Evolutionary conservation across 306 rosid genomes (phyloP).

Genomic region (Dalbergia cultrata): DNA sequence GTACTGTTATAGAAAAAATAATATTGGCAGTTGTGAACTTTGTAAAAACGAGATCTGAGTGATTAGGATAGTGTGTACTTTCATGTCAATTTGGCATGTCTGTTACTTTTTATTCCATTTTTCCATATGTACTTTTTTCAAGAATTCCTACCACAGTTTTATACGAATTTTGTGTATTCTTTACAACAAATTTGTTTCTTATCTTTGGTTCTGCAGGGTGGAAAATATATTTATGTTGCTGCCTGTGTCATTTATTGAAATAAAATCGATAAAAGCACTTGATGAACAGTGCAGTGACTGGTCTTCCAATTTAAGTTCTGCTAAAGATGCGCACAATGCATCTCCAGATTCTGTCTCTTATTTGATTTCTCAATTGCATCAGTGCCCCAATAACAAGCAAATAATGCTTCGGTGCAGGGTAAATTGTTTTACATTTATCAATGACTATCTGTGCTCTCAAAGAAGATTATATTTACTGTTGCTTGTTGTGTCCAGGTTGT

Average conservation of each 20-base stretch:
- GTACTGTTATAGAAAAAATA: constrained; percentile 17
- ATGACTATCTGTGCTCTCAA: constrained; percentile 23
- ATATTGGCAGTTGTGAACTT: constrained; percentile 16
- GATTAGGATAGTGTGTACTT: constrained; percentile 25
- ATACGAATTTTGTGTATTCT: background rate
- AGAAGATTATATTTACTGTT: constrained; percentile 33
- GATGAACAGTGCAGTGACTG: constrained; percentile 51
- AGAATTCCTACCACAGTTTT: background rate
- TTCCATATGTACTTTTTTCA: constrained; percentile 10
- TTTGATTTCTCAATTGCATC: constrained; percentile 69
- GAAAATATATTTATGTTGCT: constrained; percentile 67
- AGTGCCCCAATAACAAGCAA: constrained; percentile 50
- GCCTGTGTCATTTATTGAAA: constrained; percentile 72
- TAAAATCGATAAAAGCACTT: constrained; percentile 59
- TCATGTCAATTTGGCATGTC: constrained; percentile 6
- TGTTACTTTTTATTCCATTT: constrained; percentile 9
- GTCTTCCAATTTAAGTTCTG: constrained; percentile 41
- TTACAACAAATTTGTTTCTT: constrained; percentile 44
- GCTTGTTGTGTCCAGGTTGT: constrained; percentile 66
- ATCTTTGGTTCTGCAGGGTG: constrained; percentile 62
- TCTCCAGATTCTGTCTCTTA: constrained; percentile 52
- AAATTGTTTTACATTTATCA: constrained; percentile 37
- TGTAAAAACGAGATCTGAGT: background rate
- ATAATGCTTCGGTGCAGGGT: constrained; percentile 76
- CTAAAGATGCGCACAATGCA: constrained; percentile 37